Conservation (phyloP, 202 grass and related monocot genomes). For the Sporobolus alterniflorus region DNA sequence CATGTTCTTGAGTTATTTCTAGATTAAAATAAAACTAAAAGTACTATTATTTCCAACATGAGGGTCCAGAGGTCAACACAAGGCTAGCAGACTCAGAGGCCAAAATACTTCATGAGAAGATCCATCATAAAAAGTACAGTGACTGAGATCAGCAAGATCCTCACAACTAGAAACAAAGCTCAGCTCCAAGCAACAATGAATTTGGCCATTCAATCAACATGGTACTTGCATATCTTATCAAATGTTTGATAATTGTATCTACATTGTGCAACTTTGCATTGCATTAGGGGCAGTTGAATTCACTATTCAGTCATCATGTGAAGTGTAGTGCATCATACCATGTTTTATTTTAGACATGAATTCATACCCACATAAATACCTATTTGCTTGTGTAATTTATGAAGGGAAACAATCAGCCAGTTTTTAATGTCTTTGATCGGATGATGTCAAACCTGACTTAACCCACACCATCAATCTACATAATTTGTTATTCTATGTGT, state of each 20-base stretch:
- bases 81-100: conserved; percentile 84
- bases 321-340: too few species aligned
- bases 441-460: too few species aligned
- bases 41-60: too few species aligned
- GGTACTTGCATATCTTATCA: conserved; percentile 57
- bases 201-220: conserved; percentile 88
- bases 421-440: too few species aligned
- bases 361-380: neutral
- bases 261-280: neutral
- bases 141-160: conserved; percentile 77
- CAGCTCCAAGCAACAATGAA: conserved; percentile 81
- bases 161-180: conserved; percentile 91
- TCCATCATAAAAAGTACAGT: conserved; percentile 72
- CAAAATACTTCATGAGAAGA: conserved; percentile 85
- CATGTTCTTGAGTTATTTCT: too few species aligned
- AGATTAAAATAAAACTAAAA: too few species aligned
- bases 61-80: conserved; percentile 78
- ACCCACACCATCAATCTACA: too few species aligned
- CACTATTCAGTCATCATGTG: neutral
- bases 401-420: too few species aligned
- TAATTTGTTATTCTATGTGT: too few species aligned
- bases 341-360: too few species aligned
- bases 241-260: neutral
- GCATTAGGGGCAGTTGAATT: neutral
- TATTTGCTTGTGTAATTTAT: too few species aligned